Conservation (phyloP, 108 stramenopile genomes). For the Hondaea fermentalgiana region DNA sequence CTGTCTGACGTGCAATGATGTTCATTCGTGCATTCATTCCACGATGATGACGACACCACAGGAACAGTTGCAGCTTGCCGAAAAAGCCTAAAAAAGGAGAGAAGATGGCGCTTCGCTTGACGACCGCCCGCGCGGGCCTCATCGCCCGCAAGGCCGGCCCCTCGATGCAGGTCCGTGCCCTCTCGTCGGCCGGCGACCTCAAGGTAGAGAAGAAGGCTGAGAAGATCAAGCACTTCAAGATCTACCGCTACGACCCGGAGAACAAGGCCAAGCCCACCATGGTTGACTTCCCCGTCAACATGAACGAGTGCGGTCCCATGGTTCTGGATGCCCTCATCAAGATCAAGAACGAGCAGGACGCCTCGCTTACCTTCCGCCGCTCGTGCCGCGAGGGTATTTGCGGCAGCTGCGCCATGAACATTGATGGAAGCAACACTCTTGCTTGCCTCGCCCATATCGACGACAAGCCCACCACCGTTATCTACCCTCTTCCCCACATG, state of each 20-base stretch:
- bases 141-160: background rate
- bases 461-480: slow-evolving; percentile 46
- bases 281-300: slow-evolving; percentile 83
- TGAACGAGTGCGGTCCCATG: slow-evolving; percentile 93
- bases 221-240: slow-evolving; percentile 85
- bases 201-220: slow-evolving; percentile 22
- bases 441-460: slow-evolving; percentile 78
- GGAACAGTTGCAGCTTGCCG: no score
- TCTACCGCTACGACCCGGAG: slow-evolving; percentile 97
- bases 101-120: background rate
- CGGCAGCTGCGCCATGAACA: slow-evolving; percentile 97
- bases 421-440: slow-evolving; percentile 88
- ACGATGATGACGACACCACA: no score
- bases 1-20: no score
- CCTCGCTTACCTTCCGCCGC: slow-evolving; percentile 88
- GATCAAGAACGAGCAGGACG: slow-evolving; percentile 86
- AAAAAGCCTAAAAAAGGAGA: no score
- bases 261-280: slow-evolving; percentile 32
- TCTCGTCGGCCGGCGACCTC: background rate
- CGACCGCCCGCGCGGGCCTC: background rate
- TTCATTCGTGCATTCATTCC: no score
- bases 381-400: slow-evolving; percentile 97
- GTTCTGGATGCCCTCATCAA: slow-evolving; percentile 91
- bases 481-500: slow-evolving; percentile 98
- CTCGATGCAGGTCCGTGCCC: background rate